Evolutionary conservation across 140 eudicot species (phyloP), one percentile per base, ranked within the genome.

Genomic region (Cichorium intybus): DNA sequence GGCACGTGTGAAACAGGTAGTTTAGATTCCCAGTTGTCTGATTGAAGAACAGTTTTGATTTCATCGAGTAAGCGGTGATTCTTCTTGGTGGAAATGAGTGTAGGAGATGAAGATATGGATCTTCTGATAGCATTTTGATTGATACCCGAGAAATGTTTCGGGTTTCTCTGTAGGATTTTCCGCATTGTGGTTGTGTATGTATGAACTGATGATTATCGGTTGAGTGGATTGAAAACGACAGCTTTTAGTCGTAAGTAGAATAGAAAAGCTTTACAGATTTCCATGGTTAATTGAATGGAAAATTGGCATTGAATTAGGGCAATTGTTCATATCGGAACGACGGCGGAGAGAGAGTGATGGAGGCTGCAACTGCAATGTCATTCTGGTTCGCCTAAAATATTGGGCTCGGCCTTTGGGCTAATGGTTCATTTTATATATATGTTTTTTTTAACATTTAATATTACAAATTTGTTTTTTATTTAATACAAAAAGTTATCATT

Each of bases 21-120:
- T 16, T 50, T 62, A 70, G 10, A 21, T 49, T 66, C 70, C 80
- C 81, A 81, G 64, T 64, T 77, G 41, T 69, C 78, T 54, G 62
- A 62, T 33, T 73, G 64, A 43, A 81, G 75, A 27, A 73, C 45
- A 7, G 2, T 49, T 71, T 28, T 62, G 68, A 78, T 67, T 72
- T 62, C 52, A 15, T 3, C 33, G 4, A 62, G 60, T 52, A 69
- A 51, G 63, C 26, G 16, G 5, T 73, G 64, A 39, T 78, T 73
- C 17, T 76, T 45, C 16, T 69, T 69, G 43, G 31, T 50, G 74
- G 64, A 14, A 37, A 15, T 16, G 34, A 50, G 10, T 34, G 10
- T 46, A 0, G 22, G 60, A 60, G 52, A 75, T 45, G 69, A 68
- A 60, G 12, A 66, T 56, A 20, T 56, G 48, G 47, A 39, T 56